Evolutionary conservation across 2,329 filamentous ascomycete species (phyloP), one percentile per base, ranked within the genome.

Genomic region (Mariannaea elegans): DNA sequence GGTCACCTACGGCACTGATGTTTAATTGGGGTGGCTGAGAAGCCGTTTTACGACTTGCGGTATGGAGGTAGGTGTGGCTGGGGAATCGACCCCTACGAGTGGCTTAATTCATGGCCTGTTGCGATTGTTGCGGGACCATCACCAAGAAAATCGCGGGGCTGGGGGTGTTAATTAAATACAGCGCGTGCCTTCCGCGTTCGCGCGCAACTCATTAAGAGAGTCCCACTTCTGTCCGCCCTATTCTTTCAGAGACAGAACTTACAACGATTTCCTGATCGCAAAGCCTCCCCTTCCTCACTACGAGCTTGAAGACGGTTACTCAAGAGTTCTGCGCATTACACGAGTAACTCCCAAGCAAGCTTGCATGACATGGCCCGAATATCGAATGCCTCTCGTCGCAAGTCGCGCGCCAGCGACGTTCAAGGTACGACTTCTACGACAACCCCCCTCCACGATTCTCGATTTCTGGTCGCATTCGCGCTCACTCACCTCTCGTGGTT

Each of bases 391-490:
- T 49, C 56, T 16, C 65, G 65, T 16, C 65, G 65, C 38, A 67
- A 69, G 59, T 71, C 76, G 16, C 72, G 77, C 29, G 76, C 79
- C 56, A 74, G 80, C 68, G 72, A 76, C 64, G 72, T 80, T 27
- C 76, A 81, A 70, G 76, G 80, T 81, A 72, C n/a, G 48, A 14
- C 48, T 42, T 31, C 10, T 49, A 50, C 12, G 7, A n/a, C 12
- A 39, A 24, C 16, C 16, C 18, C 3, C 18, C 18, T 18, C 13
- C 9, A 21, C 21, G 6, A 31, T 18, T 14, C 19, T 21, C 9
- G 45, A 14, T 36, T 13, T 31, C 18, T 24, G 14, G 21, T 44
- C 39, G 39, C 38, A 45, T 14, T 44, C 16, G 24, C 31, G 6
- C 18, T 38, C 34, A 38, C n/a, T n/a, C n/a, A n/a, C n/a, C n/a